Evolutionary conservation across 768 basidiomycete genomes (phyloP), one percentile per base, ranked within the genome.

Genomic region (Auricularia cornea): DNA sequence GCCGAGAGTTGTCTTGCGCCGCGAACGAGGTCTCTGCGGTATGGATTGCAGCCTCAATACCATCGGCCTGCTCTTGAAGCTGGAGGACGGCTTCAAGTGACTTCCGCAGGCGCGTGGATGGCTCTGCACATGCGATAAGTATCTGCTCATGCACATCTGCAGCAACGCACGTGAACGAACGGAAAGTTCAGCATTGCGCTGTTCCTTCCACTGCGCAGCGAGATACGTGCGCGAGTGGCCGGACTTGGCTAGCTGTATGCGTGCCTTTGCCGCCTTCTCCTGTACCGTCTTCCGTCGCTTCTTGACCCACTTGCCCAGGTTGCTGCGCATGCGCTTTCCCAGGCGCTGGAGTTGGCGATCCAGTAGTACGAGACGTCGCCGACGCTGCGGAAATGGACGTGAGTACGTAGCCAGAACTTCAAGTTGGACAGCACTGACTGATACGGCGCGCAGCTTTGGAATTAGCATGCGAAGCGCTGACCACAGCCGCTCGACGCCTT

Each of bases 391-490:
- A 5, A 28, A 30, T 57, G 4, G 10, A 8, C 54, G 10, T 16
- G 23, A 57, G 30, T 57, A 31, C 26, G n/a, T n/a, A 30, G n/a
- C 8, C 28, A 57, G 3, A 57, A 16, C 35, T 35, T 10, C 35
- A 35, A 35, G 4, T 10, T 57, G 54, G 10, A 30, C n/a, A n/a
- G n/a, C n/a, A 29, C 54, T 10, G 8, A 57, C 54, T 6, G 54
- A 57, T 14, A 28, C 26, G 4, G 14, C 14, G 3, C 59, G 70
- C 26, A 20, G 69, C n/a, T 1, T 73, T 18, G 73, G 71, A 11
- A 77, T 72, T 38, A 41, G 64, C 62, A 51, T 78, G 72, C 40
- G 78, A 77, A 0, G 70, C 63, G 63, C 78, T 79, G 0, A 77
- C 73, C 0, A 79, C 65, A 0, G 72, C 73, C 74, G 79, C 79